Base-by-base conservation (phyloP, 768 basidiomycete genomes). In the Coprinellus micaceus region DNA sequence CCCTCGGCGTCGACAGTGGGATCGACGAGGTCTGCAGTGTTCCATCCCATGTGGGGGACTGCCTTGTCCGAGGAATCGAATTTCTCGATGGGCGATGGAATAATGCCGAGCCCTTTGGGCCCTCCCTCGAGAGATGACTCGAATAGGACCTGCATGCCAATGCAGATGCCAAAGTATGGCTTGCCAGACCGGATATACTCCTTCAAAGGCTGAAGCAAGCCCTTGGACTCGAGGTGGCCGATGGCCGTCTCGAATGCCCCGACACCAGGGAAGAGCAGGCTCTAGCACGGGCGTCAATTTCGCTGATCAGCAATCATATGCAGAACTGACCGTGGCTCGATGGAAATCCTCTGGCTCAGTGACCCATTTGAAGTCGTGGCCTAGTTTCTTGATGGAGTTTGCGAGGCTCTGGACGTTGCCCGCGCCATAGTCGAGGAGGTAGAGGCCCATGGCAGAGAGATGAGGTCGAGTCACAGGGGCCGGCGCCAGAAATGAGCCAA, bases 1-100 rank as follows among this genome's bases (percentile, higher is more conserved):
- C 76, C 76, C 52, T 82, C 80, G 54, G 74, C 68, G 58, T 77
- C 64, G 45, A 71, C 66, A 26, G 69, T 65, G n/a, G 71, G 64
- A 64, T 82, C 75, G 54, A 89, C 66, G 40, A 79, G 74, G 57
- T 88, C 83, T 24, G 85, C 84, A 22, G 82, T 73, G 70, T 97
- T 98, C 96, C 96, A 99, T 51, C 97, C 97, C 73, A 99, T 98
- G 75, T 98, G 96, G 28, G 97, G 97, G 15, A 98, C 96, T 0
- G 89, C 76, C 75, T 98, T 98, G 67, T 87, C 82, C 10, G 69
- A 59, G 66, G 82, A 78, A 59, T 77, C 73, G 66, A 99, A 98
- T 13, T 77, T 74, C 54, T 83, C 81, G 63, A 98, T 91, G n/a
- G 79, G 77, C 61, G 77, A 85, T n/a, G 91, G 89, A 59, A 99